Conservation (phyloP, 1,284 basidiomycete species). For the Ustilago shanxiensis region DNA sequence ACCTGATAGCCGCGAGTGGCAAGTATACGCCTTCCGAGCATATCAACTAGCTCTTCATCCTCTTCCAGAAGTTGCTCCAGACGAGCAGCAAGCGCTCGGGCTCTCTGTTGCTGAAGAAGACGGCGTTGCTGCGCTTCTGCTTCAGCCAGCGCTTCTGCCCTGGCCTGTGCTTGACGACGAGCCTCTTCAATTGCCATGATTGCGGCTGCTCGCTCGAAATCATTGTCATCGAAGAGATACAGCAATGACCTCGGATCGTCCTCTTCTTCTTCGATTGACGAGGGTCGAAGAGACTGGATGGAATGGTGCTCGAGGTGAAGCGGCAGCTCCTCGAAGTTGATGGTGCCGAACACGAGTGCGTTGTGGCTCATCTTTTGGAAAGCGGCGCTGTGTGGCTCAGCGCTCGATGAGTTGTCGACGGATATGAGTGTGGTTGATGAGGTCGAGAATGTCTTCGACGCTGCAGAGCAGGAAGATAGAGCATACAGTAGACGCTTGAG, state of each 20-base stretch:
- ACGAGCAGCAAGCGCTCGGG: conserved; percentile 7
- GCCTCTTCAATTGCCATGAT: conserved; percentile 27
- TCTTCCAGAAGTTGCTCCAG: conserved; percentile 47
- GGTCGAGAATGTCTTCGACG: background rate
- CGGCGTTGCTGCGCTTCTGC: conserved; percentile 24
- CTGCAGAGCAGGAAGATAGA: background rate
- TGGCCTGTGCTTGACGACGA: conserved; percentile 25
- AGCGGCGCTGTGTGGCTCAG: background rate
- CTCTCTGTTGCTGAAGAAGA: conserved; percentile 16
- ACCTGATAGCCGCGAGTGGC: conserved; percentile 50
- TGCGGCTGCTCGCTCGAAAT: conserved; percentile 35
- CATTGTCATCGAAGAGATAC: conserved; percentile 53
- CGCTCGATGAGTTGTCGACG: background rate
- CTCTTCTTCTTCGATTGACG: conserved; percentile 45
- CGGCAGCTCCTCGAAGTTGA: conserved; percentile 46
- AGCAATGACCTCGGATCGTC: conserved; percentile 51
- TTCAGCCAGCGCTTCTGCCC: conserved; percentile 24
- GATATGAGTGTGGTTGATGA: background rate
- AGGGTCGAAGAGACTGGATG: conserved; percentile 28
- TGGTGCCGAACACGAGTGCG: conserved; percentile 21
- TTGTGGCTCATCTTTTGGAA: conserved; percentile 16
- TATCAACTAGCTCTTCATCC: conserved; percentile 51
- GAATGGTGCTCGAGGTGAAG: conserved; percentile 18
- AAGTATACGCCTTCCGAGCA: conserved; percentile 53
- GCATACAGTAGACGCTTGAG: too few relatives aligned